Evolutionary conservation across 352 stramenopile genomes (phyloP), one percentile per base, ranked within the genome.

Genomic region (Phytopythium boreale): DNA sequence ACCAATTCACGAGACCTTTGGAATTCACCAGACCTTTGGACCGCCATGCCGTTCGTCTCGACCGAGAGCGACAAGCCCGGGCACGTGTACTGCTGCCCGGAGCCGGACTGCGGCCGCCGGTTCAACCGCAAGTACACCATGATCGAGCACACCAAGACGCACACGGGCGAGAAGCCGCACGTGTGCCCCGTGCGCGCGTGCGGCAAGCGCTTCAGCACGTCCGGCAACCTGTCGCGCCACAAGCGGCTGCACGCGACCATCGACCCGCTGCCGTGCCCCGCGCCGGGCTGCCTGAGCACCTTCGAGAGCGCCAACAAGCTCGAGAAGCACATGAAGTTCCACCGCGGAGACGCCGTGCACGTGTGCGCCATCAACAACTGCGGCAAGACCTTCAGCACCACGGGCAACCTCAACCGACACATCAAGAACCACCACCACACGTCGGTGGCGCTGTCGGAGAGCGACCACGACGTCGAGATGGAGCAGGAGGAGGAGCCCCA

Each of bases 381-480:
- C 58, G 75, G 74, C 61, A 83, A 83, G 66, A 80, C 75, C 15
- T 83, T 83, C 53, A 83, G 70, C 64, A 83, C 75, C 20, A 76
- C 67, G 14, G 75, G 75, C 36, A 83, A 83, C 62, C 63, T 83
- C 14, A 79, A 79, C 36, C 73, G 75, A 11, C 75, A 83, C 51
- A 41, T 69, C 37, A 69, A 69, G 63, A 59, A 69, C 57, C 63
- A 69, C 56, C 63, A 69, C 50, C 5, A 50, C 5, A 9, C 8
- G 17, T 6, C 31, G 31, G 11, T 3, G 12, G 20, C 41, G 41
- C 41, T 15, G 46, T 52, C 46, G 20, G 46, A 52, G 10, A 52
- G 46, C 12, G 46, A 52, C 22, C 8, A 11, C 10, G 46, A 52
- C 46, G 46, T 52, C 22, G 2, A 29, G 20, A 52, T 52, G 46